Base-by-base conservation (phyloP, 2,329 filamentous ascomycete genomes). In the Fusarium decemcellulare region DNA sequence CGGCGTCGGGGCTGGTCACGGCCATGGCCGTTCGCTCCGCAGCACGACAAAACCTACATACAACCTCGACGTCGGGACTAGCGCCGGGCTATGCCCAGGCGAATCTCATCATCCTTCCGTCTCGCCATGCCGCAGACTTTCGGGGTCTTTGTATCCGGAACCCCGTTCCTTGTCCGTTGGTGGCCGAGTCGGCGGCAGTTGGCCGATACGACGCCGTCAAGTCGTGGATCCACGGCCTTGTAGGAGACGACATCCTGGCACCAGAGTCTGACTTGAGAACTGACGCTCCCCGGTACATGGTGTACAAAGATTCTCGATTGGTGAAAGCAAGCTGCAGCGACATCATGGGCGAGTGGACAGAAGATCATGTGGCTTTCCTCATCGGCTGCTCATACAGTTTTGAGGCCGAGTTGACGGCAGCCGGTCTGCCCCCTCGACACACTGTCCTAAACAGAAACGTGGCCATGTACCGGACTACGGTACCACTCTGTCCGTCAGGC, bases 301-400 rank as follows among this genome's bases (percentile, higher is more conserved):
- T 91, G 12, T 91, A 91, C 75, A 67, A 79, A n/a, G 76, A 87
- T 60, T 83, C 83, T 2, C 77, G 78, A 46, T 77, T 86, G 3
- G 68, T 77, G 6, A 79, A 79, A 18, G 74, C 77, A 1, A 78
- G 80, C 15, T 77, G 78, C 34, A 52, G 72, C 2, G 81, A 88
- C 72, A 80, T 92, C 15, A 70, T 77, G 1, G 71, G 77, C 2
- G 76, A 87, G 42, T 92, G 89, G 90, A 84, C 82, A 0, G 74
- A 80, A 6, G 84, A 90, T 67, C 87, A 92, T 68, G 85, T 89
- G 27, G 89, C 83, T 0, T 92, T 90, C 72, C 75, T 91, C 46
- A 86, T 92, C 65, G 90, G 89, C 9, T 92, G 89, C 74, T 88
- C 85, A 1, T 91, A 86, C 80, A 88, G 84, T 69, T 92, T 92